These are phyloP conservation scores for Eleusine indica DNA, from an alignment of 176 grass and related monocot species.

Conservation along the genomic window DNA sequence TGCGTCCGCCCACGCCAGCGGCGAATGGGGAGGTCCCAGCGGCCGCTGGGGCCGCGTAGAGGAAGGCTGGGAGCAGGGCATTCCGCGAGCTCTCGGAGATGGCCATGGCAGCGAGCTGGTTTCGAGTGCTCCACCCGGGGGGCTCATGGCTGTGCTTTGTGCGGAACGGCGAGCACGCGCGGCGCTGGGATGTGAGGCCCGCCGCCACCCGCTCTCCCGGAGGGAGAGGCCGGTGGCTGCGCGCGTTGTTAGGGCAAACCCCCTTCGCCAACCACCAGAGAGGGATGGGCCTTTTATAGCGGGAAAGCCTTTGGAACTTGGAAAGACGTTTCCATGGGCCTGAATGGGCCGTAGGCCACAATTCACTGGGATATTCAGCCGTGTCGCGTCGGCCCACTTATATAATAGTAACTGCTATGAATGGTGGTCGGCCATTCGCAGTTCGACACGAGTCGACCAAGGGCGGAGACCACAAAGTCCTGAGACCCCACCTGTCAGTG, in stretches of 20 bases:
- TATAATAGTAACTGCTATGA: not conserved
- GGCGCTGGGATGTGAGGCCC: constrained; percentile 28
- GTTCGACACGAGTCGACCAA: too few relatives aligned
- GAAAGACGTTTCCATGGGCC: not conserved
- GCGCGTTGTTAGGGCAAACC: constrained; percentile 47
- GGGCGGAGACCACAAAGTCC: too few relatives aligned
- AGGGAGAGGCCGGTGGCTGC: constrained; percentile 34
- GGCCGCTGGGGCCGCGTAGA: constrained; percentile 38
- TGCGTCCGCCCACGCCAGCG: not conserved
- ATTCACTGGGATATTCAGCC: not conserved
- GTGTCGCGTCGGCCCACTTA: not conserved
- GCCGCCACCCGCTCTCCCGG: constrained; percentile 41
- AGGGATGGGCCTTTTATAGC: constrained; percentile 16
- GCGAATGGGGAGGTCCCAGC: not conserved
- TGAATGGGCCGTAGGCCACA: not conserved
- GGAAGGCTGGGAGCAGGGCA: constrained; percentile 56
- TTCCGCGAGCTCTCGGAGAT: constrained; percentile 48
- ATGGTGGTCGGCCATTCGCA: too few relatives aligned
- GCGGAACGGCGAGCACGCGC: constrained; percentile 14
- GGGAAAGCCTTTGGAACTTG: not conserved
- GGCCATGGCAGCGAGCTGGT: constrained; percentile 38
- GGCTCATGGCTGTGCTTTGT: not conserved
- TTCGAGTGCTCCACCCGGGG: not conserved
- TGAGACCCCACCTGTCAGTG: too few relatives aligned
- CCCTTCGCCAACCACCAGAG: not conserved